phyloP scores from a whole-genome alignment of 306 rosid genomes.

The Prunus mira region DNA sequence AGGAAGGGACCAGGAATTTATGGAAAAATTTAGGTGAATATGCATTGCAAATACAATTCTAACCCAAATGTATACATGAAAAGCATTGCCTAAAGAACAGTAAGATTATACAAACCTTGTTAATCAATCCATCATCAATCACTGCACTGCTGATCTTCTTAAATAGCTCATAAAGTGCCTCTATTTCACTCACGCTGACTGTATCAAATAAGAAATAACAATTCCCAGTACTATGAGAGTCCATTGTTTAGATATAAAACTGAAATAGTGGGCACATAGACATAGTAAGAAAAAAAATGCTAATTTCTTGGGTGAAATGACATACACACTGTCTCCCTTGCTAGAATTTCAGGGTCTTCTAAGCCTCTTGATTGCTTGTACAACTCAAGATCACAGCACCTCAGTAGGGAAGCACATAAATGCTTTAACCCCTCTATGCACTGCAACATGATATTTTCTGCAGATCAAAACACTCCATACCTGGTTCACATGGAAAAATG shows the following conservation, averaged over 20 bases:
- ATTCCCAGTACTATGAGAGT: slow-evolving; percentile 14
- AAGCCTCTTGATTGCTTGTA: slow-evolving; percentile 77
- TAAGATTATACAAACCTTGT: slow-evolving; percentile 57
- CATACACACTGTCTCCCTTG: slow-evolving; percentile 96
- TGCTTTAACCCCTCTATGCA: slow-evolving; percentile 66
- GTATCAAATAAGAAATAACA: slow-evolving; percentile 25
- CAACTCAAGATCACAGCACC: slow-evolving; percentile 73
- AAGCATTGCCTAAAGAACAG: slow-evolving; percentile 12
- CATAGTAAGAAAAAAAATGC: background rate
- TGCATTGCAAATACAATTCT: slow-evolving; percentile 3
- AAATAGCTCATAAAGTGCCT: slow-evolving; percentile 95
- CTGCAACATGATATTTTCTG: slow-evolving; percentile 75
- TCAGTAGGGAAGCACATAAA: slow-evolving; percentile 58
- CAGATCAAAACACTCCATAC: slow-evolving; percentile 70
- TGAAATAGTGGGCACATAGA: background rate
- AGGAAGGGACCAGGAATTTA: background rate
- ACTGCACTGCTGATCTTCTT: slow-evolving; percentile 97
- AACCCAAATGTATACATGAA: background rate
- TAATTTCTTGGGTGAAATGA: slow-evolving; percentile 6
- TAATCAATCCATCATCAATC: slow-evolving; percentile 92
- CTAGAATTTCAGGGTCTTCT: slow-evolving; percentile 83
- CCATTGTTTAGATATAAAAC: background rate
- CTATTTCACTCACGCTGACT: slow-evolving; percentile 98
- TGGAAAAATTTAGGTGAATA: background rate
- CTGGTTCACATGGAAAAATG: slow-evolving; percentile 39